Base-by-base conservation (phyloP, 2,329 filamentous ascomycete genomes). In the Colletotrichum graminicola region DNA sequence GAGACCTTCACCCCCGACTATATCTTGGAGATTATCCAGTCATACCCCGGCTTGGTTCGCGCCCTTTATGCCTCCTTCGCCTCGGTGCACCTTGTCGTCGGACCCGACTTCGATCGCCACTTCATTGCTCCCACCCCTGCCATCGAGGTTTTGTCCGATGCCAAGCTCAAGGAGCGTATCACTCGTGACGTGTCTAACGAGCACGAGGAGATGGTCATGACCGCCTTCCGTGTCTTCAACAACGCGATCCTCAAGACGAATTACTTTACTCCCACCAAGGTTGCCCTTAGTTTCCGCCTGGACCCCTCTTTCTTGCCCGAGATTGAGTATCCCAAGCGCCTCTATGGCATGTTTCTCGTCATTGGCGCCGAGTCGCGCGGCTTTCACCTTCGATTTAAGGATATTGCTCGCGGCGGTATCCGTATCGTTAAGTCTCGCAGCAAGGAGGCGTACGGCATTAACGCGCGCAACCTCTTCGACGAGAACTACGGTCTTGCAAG, bases 1-100 rank as follows among this genome's bases (percentile, higher is more conserved):
- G 96, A 99, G 84, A 99, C 96, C 0, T 99, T 99, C 82, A 99
- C 96, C 0, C 93, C 96, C 5, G 95, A 98, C 79, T 99, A 99
- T 84, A 98, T 99, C 76, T 90, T 95, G 36, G 95, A 99, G 83
- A 98, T 99, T 80, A 97, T 99, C 83, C 91, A 92, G 80, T 92
- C 92, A 62, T 96, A 98, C 80, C 95, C 96, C 0, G 90, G 91
- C 41, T 89, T 99, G 32, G 92, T 99, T 66, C 92, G 95, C 75
- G 90, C 92, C 32, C 85, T 98, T 66, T 99, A 99, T 81, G 89
- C 97, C 57, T 92, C 94, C 1, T 99, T 99, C 81, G 96, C 96
- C 73, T 94, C 89, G 79, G 90, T 94, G 2, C 96, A 99, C 82
- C 93, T 91, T 62, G 84, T 83, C 62, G 83, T 86, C 60, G 85